Percentiles rank a stretch among this genome's conserved stretches.
Conservation (phyloP, 2,329 filamentous ascomycete genomes). For the Tolypocladium amazonense region DNA sequence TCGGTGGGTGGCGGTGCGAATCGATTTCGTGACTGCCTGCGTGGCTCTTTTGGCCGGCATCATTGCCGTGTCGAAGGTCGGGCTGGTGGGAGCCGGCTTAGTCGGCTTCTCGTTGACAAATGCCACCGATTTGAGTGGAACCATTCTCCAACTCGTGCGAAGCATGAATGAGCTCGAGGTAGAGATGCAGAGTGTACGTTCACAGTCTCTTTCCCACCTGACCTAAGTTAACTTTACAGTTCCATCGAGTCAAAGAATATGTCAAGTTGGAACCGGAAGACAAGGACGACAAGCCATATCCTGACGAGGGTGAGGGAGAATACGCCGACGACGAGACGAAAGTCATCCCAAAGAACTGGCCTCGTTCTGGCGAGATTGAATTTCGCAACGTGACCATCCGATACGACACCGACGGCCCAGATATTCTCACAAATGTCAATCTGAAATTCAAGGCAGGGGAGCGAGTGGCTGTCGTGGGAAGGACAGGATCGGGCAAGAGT, state of each 20-base stretch:
- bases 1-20: conserved; percentile 44
- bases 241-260: conserved; percentile 38
- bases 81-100: conserved; percentile 36
- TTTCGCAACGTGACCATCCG: conserved; percentile 40
- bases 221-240: conserved; percentile 16
- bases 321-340: conserved; percentile 28
- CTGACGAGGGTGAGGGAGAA: conserved; percentile 24
- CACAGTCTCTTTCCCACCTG: neutral
- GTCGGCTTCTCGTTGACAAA: conserved; percentile 47
- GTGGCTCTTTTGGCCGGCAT: conserved; percentile 40
- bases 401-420: conserved; percentile 32
- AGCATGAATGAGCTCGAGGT: conserved; percentile 46
- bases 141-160: conserved; percentile 40
- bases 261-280: conserved; percentile 34
- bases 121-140: conserved; percentile 41
- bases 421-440: conserved; percentile 39
- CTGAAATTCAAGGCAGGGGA: conserved; percentile 53
- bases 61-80: conserved; percentile 38
- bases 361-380: conserved; percentile 34
- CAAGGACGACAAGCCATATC: conserved; percentile 27
- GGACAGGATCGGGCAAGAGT: conserved; percentile 75
- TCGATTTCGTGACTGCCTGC: conserved; percentile 42
- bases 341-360: conserved; percentile 32
- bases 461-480: conserved; percentile 68
- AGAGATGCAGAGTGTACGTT: conserved; percentile 43